These are phyloP conservation scores for Colletotrichum sp. DNA, from an alignment of 2,329 filamentous ascomycete genomes.

Conservation along the genomic window DNA sequence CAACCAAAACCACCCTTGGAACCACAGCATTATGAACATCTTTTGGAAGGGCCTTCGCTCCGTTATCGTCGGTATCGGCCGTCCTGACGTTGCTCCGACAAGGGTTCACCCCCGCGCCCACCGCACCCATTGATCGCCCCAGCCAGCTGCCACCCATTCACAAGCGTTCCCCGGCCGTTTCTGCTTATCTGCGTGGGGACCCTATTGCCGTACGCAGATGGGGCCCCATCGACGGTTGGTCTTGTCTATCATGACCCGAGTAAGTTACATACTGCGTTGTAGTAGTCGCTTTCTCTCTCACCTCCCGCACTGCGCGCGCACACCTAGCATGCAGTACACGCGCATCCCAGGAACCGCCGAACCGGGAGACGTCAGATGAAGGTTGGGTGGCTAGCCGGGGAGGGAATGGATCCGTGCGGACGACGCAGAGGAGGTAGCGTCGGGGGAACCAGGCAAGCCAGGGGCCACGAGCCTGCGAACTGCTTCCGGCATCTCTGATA, in stretches of 20 bases:
- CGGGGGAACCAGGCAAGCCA: not conserved
- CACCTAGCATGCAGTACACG: not conserved
- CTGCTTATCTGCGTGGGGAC: slow-evolving; percentile 19
- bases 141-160: slow-evolving; percentile 5
- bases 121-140: slow-evolving; percentile 1
- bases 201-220: not conserved
- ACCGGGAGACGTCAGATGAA: slow-evolving; percentile 18
- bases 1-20: not conserved
- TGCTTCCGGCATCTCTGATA: not conserved
- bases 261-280: slow-evolving; percentile 8
- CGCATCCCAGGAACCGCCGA: not conserved
- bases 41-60: not conserved
- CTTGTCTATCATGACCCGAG: slow-evolving; percentile 17
- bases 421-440: not conserved
- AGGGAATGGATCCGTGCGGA: not conserved
- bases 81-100: slow-evolving; percentile 2
- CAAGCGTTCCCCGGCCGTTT: slow-evolving; percentile 1
- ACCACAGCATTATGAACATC: not conserved
- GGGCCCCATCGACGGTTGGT: not conserved
- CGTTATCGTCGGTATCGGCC: slow-evolving; percentile 17
- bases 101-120: slow-evolving; percentile 6
- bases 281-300: not conserved
- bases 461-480: not conserved
- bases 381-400: not conserved
- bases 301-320: not conserved